Percentiles rank a stretch among this genome's conserved stretches.
phyloP scores from a whole-genome alignment of 805 yeast species.

The Yamadazyma insecticola region DNA sequence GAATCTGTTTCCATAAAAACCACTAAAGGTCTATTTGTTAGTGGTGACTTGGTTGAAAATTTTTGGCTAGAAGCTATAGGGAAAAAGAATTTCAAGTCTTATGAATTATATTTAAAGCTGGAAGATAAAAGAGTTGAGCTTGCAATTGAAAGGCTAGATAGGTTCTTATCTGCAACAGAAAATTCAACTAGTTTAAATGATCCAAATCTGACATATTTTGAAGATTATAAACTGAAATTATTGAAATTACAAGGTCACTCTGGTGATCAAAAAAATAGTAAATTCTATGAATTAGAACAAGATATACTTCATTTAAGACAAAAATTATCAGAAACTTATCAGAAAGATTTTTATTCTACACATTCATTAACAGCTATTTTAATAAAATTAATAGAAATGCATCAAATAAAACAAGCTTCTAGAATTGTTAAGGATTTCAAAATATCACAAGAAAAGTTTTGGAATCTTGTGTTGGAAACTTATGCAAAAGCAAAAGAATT shows the following conservation, averaged over 20 bases:
- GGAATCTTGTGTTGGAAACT: conserved; percentile 29
- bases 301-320: conserved; percentile 28
- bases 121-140: conserved; percentile 25
- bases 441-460: conserved; percentile 24
- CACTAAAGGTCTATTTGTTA: conserved; percentile 22
- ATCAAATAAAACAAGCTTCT: conserved; percentile 33
- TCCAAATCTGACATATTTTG: conserved; percentile 10
- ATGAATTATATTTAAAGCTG: conserved; percentile 26
- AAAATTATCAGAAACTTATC: conserved; percentile 30
- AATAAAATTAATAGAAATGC: conserved; percentile 24
- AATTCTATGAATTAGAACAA: conserved; percentile 23
- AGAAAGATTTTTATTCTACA: conserved; percentile 22
- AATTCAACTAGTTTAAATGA: conserved; percentile 8
- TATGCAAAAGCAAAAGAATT: conserved; percentile 26
- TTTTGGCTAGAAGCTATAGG: conserved; percentile 34
- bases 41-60: conserved; percentile 35
- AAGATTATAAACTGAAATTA: conserved; percentile 20
- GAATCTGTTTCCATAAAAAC: conserved; percentile 3
- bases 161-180: conserved; percentile 9
- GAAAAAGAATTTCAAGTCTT: conserved; percentile 14
- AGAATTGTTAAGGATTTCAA: conserved; percentile 30
- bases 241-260: conserved; percentile 16
- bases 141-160: conserved; percentile 13
- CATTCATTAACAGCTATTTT: conserved; percentile 24
- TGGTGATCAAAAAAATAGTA: conserved; percentile 16